Percentiles rank a stretch among this genome's conserved stretches.
These are phyloP conservation scores for Penicillium cinerascens DNA, from an alignment of 495 filamentous ascomycete genomes.

Conservation along the genomic window DNA sequence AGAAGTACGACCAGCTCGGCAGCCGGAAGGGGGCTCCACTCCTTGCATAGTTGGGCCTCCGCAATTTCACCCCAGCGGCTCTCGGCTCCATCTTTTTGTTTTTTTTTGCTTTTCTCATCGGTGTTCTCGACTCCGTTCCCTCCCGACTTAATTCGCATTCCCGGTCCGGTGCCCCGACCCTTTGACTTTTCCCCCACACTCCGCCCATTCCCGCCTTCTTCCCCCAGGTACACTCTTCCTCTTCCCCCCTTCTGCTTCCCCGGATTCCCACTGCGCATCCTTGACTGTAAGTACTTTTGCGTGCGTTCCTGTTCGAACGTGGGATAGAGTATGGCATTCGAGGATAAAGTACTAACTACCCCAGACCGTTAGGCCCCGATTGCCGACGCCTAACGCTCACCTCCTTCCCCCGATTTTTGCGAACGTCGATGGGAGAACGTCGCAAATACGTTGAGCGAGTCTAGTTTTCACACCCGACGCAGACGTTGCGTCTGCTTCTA, in stretches of 20 bases:
- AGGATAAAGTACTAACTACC: slow-evolving; percentile 9
- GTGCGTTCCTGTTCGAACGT: no score
- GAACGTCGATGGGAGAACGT: slow-evolving; percentile 5
- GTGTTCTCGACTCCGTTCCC: slow-evolving; percentile 23
- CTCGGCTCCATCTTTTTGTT: slow-evolving; percentile 18
- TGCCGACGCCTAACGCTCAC: not conserved
- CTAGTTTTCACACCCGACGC: not conserved
- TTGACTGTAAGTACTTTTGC: slow-evolving; percentile 2
- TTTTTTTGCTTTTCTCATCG: slow-evolving; percentile 11
- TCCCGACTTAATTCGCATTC: slow-evolving; percentile 25
- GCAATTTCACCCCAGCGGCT: slow-evolving; percentile 25
- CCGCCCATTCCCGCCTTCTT: slow-evolving; percentile 26
- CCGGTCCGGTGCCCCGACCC: slow-evolving; percentile 38
- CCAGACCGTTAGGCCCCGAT: not conserved
- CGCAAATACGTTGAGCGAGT: slow-evolving; percentile 2
- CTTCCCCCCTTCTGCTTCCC: slow-evolving; percentile 1
- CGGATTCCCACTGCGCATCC: not conserved
- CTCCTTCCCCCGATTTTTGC: not conserved
- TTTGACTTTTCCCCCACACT: slow-evolving; percentile 40
- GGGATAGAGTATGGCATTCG: no score
- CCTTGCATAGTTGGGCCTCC: slow-evolving; percentile 27
- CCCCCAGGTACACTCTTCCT: not conserved
- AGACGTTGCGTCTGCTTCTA: slow-evolving; percentile 19
- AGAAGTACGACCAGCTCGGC: slow-evolving; percentile 1
- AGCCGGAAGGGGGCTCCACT: slow-evolving; percentile 22